Evolutionary conservation across 768 basidiomycete genomes (phyloP).

Genomic region (Pholiota microspora): DNA sequence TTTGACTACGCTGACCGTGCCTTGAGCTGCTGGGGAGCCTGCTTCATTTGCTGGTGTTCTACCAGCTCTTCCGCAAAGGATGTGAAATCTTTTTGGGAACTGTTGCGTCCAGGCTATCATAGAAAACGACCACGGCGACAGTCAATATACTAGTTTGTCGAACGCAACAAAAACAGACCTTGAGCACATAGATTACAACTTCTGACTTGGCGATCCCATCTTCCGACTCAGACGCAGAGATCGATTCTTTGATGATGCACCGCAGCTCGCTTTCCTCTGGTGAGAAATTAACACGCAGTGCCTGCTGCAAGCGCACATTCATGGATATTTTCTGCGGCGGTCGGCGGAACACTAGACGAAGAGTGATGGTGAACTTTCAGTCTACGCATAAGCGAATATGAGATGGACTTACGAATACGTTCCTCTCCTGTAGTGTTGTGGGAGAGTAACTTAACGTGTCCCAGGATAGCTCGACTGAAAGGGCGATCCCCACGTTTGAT

Average conservation of each 20-base stretch:
- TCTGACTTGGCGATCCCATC: conserved; percentile 25
- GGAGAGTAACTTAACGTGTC: conserved; percentile 58
- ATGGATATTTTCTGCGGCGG: conserved; percentile 69
- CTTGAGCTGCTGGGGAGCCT: conserved; percentile 13
- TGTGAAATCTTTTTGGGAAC: conserved; percentile 52
- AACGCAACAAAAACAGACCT: conserved; percentile 36
- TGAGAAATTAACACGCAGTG: conserved; percentile 59
- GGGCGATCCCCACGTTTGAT: conserved; percentile 53
- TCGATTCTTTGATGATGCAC: conserved; percentile 50
- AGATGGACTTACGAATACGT: conserved; percentile 32
- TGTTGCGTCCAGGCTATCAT: conserved; percentile 43
- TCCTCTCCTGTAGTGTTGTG: conserved; percentile 39
- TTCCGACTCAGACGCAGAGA: conserved; percentile 18
- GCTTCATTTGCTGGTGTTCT: conserved; percentile 34
- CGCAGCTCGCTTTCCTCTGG: conserved; percentile 53
- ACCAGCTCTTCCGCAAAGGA: conserved; percentile 48
- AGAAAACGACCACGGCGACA: neutral
- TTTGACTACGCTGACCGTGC: neutral
- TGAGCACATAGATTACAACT: conserved; percentile 62
- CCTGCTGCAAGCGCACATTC: conserved; percentile 55
- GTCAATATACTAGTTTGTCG: neutral
- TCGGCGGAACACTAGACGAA: conserved; percentile 59
- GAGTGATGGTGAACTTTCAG: too few species aligned
- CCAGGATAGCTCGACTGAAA: conserved; percentile 59
- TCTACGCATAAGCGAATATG: neutral